Conservation (phyloP, 345 rosid genomes). For the Corchorus capsularis region DNA sequence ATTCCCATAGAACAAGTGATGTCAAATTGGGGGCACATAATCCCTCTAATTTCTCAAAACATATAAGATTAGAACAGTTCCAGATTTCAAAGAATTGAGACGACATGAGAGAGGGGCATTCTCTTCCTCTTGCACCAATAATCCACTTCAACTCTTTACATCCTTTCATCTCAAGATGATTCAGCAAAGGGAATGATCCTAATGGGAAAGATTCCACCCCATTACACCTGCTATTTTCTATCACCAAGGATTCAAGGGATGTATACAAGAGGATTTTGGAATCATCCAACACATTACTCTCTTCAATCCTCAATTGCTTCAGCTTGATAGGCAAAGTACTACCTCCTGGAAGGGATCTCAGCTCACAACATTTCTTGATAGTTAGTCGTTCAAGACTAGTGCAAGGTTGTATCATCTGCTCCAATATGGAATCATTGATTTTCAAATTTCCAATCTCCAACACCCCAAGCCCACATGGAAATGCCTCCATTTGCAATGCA, state of each 20-base stretch:
- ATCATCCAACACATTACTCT: neutral
- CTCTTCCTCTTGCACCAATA: too few relatives aligned
- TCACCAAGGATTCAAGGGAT: neutral
- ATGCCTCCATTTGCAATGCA: neutral
- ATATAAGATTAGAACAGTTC: too few relatives aligned
- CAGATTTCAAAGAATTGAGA: too few relatives aligned
- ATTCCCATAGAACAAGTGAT: too few relatives aligned
- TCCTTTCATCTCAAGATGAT: too few relatives aligned
- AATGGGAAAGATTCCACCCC: too few relatives aligned
- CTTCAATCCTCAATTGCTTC: neutral
- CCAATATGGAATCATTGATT: neutral
- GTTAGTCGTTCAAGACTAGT: neutral
- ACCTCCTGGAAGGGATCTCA: neutral
- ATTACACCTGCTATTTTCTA: neutral
- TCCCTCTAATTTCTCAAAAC: too few relatives aligned
- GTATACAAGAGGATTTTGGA: neutral
- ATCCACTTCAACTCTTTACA: too few relatives aligned
- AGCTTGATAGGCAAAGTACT: neutral
- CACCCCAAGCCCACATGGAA: neutral
- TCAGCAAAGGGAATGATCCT: too few relatives aligned
- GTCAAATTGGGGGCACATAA: too few relatives aligned
- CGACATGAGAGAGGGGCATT: too few relatives aligned
- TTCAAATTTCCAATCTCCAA: neutral
- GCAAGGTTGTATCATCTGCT: neutral
- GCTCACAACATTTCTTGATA: neutral